phyloP scores from a whole-genome alignment of 192 early-diverging fungal genomes.

The Glomus cerebriforme region DNA sequence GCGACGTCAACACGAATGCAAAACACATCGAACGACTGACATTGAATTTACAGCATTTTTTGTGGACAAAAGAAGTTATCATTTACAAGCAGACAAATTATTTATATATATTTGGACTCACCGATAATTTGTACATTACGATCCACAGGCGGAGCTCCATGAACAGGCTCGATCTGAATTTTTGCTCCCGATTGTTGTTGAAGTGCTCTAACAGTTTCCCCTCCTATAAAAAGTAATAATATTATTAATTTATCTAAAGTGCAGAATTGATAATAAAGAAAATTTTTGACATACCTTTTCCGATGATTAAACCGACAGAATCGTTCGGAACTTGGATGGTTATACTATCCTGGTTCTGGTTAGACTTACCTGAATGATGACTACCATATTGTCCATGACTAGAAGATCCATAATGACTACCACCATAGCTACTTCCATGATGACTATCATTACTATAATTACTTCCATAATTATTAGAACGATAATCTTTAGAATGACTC shows the following conservation, averaged over 20 bases:
- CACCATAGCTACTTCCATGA: slow-evolving; percentile 20
- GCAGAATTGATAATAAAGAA: background rate
- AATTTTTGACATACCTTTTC: slow-evolving; percentile 39
- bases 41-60: slow-evolving; percentile 25
- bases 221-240: slow-evolving; percentile 51
- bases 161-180: slow-evolving; percentile 59
- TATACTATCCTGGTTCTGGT: slow-evolving; percentile 41
- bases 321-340: slow-evolving; percentile 64
- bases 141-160: slow-evolving; percentile 42
- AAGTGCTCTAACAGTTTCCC: slow-evolving; percentile 60
- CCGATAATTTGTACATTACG: slow-evolving; percentile 40
- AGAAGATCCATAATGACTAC: slow-evolving; percentile 36
- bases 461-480: slow-evolving; percentile 16
- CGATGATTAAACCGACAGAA: slow-evolving; percentile 57
- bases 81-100: slow-evolving; percentile 26
- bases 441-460: slow-evolving; percentile 13
- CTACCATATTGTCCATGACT: slow-evolving; percentile 42
- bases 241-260: slow-evolving; percentile 6
- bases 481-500: slow-evolving; percentile 19
- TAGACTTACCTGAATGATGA: slow-evolving; percentile 38
- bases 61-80: slow-evolving; percentile 5
- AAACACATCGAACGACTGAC: slow-evolving; percentile 32
- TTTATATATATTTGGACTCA: slow-evolving; percentile 13
- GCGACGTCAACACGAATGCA: slow-evolving; percentile 27
- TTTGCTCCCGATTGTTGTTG: slow-evolving; percentile 64